Conservation (phyloP, 164 flowering plant genomes). For the Umbilicus rupestris region DNA sequence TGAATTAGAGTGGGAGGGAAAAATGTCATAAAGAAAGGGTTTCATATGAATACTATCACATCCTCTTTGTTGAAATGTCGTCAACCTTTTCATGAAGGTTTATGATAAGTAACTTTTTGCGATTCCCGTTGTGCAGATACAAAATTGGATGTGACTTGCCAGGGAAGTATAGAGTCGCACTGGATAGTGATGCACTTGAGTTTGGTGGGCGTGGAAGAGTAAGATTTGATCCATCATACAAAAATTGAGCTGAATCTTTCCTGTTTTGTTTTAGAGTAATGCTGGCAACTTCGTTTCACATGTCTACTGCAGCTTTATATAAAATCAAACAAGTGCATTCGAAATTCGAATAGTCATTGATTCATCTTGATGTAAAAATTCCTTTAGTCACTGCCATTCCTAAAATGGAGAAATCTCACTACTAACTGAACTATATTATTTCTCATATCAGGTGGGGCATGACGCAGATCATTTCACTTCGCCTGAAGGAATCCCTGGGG, state of each 20-base stretch:
- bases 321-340: background rate
- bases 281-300: background rate
- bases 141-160: conserved; percentile 95
- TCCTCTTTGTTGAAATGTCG: background rate
- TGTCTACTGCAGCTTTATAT: background rate
- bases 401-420: background rate
- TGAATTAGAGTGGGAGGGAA: background rate
- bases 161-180: conserved; percentile 82
- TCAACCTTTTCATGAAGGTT: background rate
- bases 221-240: conserved; percentile 19
- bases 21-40: background rate
- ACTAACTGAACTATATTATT: background rate
- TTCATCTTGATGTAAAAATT: background rate
- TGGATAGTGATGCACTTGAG: conserved; percentile 90
- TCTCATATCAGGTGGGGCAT: conserved; percentile 60
- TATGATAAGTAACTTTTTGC: background rate
- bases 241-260: background rate
- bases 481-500: conserved; percentile 97
- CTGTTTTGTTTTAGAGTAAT: background rate
- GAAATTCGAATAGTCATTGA: no score
- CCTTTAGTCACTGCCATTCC: background rate
- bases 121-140: conserved; percentile 37
- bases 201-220: conserved; percentile 96
- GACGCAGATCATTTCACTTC: conserved; percentile 87
- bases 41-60: no score